These are phyloP conservation scores for Schwanniomyces vanrijiae DNA, from an alignment of 805 yeast species.

Conservation along the genomic window DNA sequence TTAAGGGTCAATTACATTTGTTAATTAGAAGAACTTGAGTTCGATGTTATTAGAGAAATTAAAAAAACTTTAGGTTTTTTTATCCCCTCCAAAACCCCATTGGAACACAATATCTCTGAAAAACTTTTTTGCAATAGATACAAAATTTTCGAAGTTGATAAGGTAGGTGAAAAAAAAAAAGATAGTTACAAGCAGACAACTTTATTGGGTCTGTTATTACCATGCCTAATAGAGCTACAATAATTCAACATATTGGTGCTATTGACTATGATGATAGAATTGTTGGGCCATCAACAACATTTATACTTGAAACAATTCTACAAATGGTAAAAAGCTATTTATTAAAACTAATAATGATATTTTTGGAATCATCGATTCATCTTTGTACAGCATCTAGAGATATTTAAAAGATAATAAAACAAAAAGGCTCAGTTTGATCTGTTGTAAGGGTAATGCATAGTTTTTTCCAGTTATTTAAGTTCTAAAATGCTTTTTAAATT, in stretches of 20 bases:
- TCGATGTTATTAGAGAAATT: slow-evolving; percentile 5
- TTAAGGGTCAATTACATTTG: background rate
- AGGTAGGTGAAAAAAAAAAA: slow-evolving; percentile 16
- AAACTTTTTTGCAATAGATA: slow-evolving; percentile 20
- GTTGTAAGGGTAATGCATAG: slow-evolving; percentile 37
- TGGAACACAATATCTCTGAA: slow-evolving; percentile 24
- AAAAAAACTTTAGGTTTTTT: slow-evolving; percentile 8
- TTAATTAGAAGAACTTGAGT: background rate
- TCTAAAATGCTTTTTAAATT: slow-evolving; percentile 21
- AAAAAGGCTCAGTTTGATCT: slow-evolving; percentile 26
- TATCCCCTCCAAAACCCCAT: slow-evolving; percentile 26
- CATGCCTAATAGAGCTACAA: slow-evolving; percentile 30
- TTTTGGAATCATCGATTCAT: slow-evolving; percentile 29
- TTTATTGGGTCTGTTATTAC: slow-evolving; percentile 30
- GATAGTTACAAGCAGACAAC: slow-evolving; percentile 6
- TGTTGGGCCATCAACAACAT: slow-evolving; percentile 36
- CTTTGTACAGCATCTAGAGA: slow-evolving; percentile 10
- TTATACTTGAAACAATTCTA: slow-evolving; percentile 18
- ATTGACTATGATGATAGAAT: slow-evolving; percentile 27
- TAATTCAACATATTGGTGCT: slow-evolving; percentile 24
- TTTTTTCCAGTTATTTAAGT: slow-evolving; percentile 31
- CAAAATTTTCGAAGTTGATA: slow-evolving; percentile 20
- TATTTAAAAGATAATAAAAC: background rate
- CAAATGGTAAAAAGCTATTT: slow-evolving; percentile 10
- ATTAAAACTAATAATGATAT: slow-evolving; percentile 36